Percentiles rank a stretch among this genome's conserved stretches.
phyloP scores from a whole-genome alignment of 257 asterid species.

The Perilla frutescens region DNA sequence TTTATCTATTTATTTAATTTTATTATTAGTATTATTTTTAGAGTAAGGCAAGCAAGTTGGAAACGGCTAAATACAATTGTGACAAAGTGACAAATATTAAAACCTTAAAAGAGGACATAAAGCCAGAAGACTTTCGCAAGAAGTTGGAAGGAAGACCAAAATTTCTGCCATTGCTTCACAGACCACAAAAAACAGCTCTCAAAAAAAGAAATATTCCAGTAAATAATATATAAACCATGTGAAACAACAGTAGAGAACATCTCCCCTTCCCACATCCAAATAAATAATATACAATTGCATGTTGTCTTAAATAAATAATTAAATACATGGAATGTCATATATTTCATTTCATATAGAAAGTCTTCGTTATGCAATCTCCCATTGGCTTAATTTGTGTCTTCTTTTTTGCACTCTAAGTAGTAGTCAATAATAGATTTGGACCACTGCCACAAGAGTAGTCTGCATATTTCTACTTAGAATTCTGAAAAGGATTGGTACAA shows the following conservation, averaged over 20 bases:
- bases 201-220: constrained; percentile 26
- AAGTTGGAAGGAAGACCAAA: constrained; percentile 29
- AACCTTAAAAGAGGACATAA: constrained; percentile 24
- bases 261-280: not conserved
- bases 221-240: constrained; percentile 35
- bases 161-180: constrained; percentile 34
- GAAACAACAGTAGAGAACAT: constrained; percentile 42
- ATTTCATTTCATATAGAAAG: constrained; percentile 13
- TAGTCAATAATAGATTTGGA: constrained; percentile 30
- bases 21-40: not conserved
- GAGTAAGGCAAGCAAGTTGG: not conserved
- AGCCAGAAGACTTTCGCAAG: constrained; percentile 43
- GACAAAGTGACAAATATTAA: constrained; percentile 27
- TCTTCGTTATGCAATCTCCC: constrained; percentile 36
- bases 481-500: constrained; percentile 1
- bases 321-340: not conserved
- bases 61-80: constrained; percentile 9
- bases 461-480: not conserved
- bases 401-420: constrained; percentile 23
- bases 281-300: not conserved
- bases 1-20: too few species aligned
- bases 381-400: constrained; percentile 27
- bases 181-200: constrained; percentile 17
- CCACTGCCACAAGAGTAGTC: constrained; percentile 18
- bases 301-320: not conserved